Conservation (phyloP, 768 basidiomycete species). For the Artomyces pyxidatus region DNA sequence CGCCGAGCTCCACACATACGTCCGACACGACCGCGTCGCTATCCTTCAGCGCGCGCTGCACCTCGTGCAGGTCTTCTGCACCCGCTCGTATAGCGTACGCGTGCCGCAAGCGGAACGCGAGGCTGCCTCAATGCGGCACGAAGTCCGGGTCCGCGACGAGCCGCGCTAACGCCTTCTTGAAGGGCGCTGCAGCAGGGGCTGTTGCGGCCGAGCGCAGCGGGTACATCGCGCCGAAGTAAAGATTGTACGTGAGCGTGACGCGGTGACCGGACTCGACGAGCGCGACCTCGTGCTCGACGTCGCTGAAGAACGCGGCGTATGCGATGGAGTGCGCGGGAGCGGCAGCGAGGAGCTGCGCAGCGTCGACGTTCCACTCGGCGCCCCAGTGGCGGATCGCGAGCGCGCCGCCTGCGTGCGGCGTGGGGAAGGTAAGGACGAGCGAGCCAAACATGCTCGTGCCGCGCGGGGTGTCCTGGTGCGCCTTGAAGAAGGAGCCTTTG, state of each 20-base stretch:
- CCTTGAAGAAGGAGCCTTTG: constrained; percentile 39
- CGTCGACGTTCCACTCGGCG: constrained; percentile 31
- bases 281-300: constrained; percentile 38
- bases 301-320: constrained; percentile 36
- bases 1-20: too few relatives aligned
- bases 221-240: constrained; percentile 22
- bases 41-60: too few relatives aligned
- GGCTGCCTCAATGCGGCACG: too few relatives aligned
- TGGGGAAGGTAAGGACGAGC: constrained; percentile 41
- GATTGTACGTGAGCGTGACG: constrained; percentile 38
- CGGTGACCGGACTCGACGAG: constrained; percentile 32
- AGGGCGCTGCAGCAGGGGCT: too few relatives aligned
- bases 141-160: too few relatives aligned
- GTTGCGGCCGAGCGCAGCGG: too few relatives aligned
- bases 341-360: constrained; percentile 19
- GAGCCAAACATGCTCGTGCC: constrained; percentile 40
- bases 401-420: constrained; percentile 35
- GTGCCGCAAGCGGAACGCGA: too few relatives aligned
- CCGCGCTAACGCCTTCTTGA: too few relatives aligned
- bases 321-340: constrained; percentile 16
- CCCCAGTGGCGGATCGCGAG: constrained; percentile 28
- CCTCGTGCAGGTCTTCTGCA: too few relatives aligned
- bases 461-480: constrained; percentile 42
- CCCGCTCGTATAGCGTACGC: too few relatives aligned
- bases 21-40: too few relatives aligned